Evolutionary conservation across 352 stramenopile genomes (phyloP).

Genomic region (Phytopythium cucurbitacearum): DNA sequence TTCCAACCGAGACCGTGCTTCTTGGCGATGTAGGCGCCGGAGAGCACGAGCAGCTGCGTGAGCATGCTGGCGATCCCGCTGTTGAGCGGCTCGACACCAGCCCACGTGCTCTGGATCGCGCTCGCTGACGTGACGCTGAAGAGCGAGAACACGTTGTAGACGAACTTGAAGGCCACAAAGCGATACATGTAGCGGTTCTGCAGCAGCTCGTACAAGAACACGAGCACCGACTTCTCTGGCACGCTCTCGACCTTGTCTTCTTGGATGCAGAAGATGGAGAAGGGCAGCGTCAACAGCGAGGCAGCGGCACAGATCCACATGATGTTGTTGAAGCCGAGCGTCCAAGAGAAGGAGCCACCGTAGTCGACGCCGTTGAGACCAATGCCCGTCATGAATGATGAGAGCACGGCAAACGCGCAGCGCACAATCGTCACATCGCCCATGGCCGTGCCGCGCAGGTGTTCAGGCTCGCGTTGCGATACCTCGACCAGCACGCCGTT

Average conservation of each 20-base stretch:
- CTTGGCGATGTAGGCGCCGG: constrained; percentile 24
- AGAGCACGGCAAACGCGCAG: constrained; percentile 29
- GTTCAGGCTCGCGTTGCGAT: constrained; percentile 34
- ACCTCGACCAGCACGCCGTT: constrained; percentile 61
- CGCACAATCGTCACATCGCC: constrained; percentile 26
- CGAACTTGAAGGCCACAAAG: constrained; percentile 42
- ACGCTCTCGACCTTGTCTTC: constrained; percentile 17
- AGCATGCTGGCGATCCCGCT: constrained; percentile 40
- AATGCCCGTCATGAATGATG: constrained; percentile 36
- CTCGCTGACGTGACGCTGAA: constrained; percentile 40
- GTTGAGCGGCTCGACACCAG: constrained; percentile 50
- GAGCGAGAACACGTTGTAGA: constrained; percentile 29
- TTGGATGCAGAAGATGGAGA: constrained; percentile 33
- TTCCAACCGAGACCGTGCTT: constrained; percentile 44
- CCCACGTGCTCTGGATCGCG: constrained; percentile 47
- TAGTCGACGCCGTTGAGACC: constrained; percentile 42
- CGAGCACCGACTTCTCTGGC: constrained; percentile 13
- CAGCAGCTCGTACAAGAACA: constrained; percentile 39
- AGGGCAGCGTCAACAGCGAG: constrained; percentile 24
- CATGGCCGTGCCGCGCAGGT: constrained; percentile 30
- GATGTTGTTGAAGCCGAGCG: constrained; percentile 49
- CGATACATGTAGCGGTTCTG: constrained; percentile 39
- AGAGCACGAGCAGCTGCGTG: constrained; percentile 25
- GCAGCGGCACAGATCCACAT: constrained; percentile 34
- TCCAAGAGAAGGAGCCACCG: constrained; percentile 40